These are phyloP conservation scores for Talinum fruticosum DNA, from an alignment of 148 eudicot species.

Conservation along the genomic window DNA sequence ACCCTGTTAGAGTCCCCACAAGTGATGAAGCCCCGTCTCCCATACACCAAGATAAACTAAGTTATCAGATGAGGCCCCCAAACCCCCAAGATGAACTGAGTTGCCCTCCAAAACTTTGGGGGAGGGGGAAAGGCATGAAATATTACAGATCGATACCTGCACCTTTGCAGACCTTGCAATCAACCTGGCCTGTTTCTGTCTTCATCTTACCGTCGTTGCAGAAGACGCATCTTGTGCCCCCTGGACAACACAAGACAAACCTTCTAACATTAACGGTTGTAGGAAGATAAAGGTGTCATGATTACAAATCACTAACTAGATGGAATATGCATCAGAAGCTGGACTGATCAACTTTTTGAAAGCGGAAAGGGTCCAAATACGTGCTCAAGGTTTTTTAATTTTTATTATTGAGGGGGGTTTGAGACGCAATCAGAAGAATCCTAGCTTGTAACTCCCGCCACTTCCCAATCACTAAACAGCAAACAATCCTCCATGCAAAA, in stretches of 20 bases:
- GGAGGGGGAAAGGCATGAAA: not conserved
- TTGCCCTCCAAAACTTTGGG: not conserved
- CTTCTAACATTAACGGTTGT: not conserved
- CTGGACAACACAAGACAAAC: conserved; percentile 37
- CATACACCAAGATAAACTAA: too few relatives aligned
- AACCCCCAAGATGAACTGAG: too few relatives aligned
- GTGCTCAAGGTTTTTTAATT: not conserved
- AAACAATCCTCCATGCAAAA: not conserved
- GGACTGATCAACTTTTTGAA: not conserved
- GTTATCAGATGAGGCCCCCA: not conserved
- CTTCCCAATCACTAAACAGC: not conserved
- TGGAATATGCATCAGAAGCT: not conserved
- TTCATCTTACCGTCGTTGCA: conserved; percentile 95
- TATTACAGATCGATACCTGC: conserved; percentile 58
- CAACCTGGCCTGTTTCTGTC: conserved; percentile 75
- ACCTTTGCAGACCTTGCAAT: conserved; percentile 99
- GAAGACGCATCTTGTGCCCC: conserved; percentile 98
- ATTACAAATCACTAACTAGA: not conserved
- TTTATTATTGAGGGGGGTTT: too few relatives aligned
- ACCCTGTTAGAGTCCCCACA: too few relatives aligned
- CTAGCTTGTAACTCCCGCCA: not conserved
- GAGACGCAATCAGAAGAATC: not conserved
- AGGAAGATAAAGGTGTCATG: not conserved
- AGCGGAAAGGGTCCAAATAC: not conserved
- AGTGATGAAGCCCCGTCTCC: too few relatives aligned